Conservation (phyloP, 1,284 basidiomycete species). For the Melampsora larici-populina region DNA sequence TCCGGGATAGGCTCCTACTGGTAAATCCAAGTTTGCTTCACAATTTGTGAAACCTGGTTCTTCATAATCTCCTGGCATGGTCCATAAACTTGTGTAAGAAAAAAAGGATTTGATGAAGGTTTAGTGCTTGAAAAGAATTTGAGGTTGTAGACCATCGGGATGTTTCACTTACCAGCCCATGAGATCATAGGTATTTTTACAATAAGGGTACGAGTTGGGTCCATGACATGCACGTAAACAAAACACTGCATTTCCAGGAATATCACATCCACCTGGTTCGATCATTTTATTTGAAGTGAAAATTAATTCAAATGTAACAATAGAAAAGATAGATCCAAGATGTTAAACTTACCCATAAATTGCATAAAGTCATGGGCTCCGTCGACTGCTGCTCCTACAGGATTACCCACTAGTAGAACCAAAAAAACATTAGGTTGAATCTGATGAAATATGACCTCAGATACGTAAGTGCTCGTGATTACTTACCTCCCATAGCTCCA, state of each 20-base stretch:
- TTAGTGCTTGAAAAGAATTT: neutral
- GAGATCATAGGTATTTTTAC: slow-evolving; percentile 49
- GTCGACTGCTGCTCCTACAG: slow-evolving; percentile 48
- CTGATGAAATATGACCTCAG: neutral
- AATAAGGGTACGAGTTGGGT: slow-evolving; percentile 47
- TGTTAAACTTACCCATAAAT: slow-evolving; percentile 44
- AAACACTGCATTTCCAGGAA: slow-evolving; percentile 48
- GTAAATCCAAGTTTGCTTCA: slow-evolving; percentile 48
- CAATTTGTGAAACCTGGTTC: slow-evolving; percentile 49
- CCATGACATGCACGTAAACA: slow-evolving; percentile 49
- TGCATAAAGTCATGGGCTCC: slow-evolving; percentile 48
- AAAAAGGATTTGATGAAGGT: neutral
- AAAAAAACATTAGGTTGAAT: neutral
- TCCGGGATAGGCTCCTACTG: slow-evolving; percentile 47
- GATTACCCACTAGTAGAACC: slow-evolving; percentile 47
- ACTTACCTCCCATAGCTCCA: slow-evolving; percentile 34
- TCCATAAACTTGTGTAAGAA: neutral
- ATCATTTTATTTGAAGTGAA: neutral
- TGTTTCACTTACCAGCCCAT: slow-evolving; percentile 45
- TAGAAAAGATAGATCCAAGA: neutral
- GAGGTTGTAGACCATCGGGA: neutral
- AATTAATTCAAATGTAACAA: neutral
- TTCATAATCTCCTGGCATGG: slow-evolving; percentile 45
- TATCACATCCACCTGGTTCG: slow-evolving; percentile 49
- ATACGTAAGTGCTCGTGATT: neutral